Base-by-base conservation (phyloP, 2,329 filamentous ascomycete genomes). In the Fusarium sp. region DNA sequence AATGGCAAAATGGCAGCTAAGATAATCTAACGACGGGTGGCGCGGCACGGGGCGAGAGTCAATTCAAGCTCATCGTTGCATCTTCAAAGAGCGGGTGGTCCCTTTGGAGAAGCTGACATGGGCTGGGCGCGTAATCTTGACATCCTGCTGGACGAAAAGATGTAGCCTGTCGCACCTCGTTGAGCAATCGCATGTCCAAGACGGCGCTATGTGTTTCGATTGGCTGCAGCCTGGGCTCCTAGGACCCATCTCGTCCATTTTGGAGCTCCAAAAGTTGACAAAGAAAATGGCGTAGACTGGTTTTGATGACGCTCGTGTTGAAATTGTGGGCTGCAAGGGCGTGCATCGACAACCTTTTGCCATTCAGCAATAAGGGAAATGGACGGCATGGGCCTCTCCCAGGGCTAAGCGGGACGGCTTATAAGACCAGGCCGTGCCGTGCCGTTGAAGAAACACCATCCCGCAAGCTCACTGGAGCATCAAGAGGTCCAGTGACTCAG, bases 61-160 rank as follows among this genome's bases (percentile, higher is more conserved):
- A 70, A 60, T 61, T 60, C 58, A 53, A 58, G 55, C 50, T 53
- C 51, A 45, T 38, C 39, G 39, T 48, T 49, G 46, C 39, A 49
- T 35, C 40, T 43, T 44, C 38, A 39, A 42, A 55, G 47, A 46
- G 53, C 58, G 53, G 45, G 43, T 38, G 50, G 59, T 62, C 53
- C 49, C 56, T 53, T 58, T 47, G 32, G 43, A 53, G 47, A 57
- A 56, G 53, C 50, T 65, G 65, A 63, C 65, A 78, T 76, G 67
- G 74, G 65, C 65, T 68, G 68, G 82, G 83, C 83, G 83, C 82
- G 78, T 85, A 85, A 81, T 76, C 72, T 75, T 77, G 76, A 76
- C 75, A 77, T 77, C 73, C 76, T 75, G 78, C 74, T 83, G 81
- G 81, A 76, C 75, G 73, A 75, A 68, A 60, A 69, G 72, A 67